Conservation (phyloP, 2,329 filamentous ascomycete species). For the Fusarium domesticum region DNA sequence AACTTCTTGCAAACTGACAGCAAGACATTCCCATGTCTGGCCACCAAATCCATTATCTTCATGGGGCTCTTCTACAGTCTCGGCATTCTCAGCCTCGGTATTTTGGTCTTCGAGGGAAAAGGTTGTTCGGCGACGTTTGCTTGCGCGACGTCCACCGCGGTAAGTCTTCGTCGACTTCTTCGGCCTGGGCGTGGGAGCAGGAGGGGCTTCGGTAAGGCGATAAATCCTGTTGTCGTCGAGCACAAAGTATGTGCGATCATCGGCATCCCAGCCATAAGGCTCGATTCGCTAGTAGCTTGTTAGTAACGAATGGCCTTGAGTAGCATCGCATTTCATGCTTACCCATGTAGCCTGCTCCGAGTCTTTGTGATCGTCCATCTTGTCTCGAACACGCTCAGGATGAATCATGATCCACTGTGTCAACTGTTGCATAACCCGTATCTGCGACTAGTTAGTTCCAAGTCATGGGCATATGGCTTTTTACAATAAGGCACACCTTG, state of each 20-base stretch:
- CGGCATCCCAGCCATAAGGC: constrained; percentile 81
- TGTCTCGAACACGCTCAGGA: constrained; percentile 80
- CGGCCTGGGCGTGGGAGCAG: constrained; percentile 60
- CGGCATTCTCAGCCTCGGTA: constrained; percentile 33
- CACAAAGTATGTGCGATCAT: constrained; percentile 85
- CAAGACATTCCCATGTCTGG: constrained; percentile 88
- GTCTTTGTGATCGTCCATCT: constrained; percentile 79
- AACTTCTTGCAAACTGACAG: constrained; percentile 77
- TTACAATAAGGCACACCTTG: constrained; percentile 55
- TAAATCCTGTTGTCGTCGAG: constrained; percentile 94
- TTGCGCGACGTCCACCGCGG: constrained; percentile 57
- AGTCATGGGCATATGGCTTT: background rate
- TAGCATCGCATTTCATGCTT: constrained; percentile 35
- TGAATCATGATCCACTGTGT: constrained; percentile 87
- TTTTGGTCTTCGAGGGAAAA: constrained; percentile 33
- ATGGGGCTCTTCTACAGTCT: constrained; percentile 30
- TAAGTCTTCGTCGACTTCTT: constrained; percentile 54
- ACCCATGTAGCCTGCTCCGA: constrained; percentile 82
- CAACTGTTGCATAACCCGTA: constrained; percentile 80
- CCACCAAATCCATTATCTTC: constrained; percentile 67
- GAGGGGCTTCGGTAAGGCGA: constrained; percentile 72
- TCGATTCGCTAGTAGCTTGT: constrained; percentile 62
- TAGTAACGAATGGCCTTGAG: constrained; percentile 7
- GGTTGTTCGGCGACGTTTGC: constrained; percentile 66
- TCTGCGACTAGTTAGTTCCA: constrained; percentile 38